phyloP scores from a whole-genome alignment of 2,329 filamentous ascomycete genomes.

The Gnomoniopsis sp. region DNA sequence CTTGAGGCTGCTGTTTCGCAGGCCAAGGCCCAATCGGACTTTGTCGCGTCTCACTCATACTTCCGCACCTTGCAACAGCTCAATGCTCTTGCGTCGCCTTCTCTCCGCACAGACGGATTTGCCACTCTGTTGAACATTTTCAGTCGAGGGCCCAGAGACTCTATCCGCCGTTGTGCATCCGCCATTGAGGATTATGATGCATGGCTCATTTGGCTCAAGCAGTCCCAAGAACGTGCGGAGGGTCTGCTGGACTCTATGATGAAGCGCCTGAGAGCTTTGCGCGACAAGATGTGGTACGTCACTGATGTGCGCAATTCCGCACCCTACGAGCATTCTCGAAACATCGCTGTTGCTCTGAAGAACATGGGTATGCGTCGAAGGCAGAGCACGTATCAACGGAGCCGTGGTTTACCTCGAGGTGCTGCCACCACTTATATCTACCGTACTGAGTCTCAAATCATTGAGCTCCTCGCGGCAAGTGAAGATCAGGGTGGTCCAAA shows the following conservation, averaged over 20 bases:
- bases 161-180: constrained; percentile 65
- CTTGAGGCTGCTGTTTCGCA: constrained; percentile 72
- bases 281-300: constrained; percentile 99
- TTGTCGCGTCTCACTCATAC: constrained; percentile 79
- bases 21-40: constrained; percentile 76
- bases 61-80: constrained; percentile 79
- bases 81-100: constrained; percentile 57
- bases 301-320: constrained; percentile 89
- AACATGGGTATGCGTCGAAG: constrained; percentile 74
- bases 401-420: constrained; percentile 38
- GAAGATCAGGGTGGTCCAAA: constrained; percentile 86
- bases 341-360: constrained; percentile 82
- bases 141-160: constrained; percentile 66
- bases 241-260: constrained; percentile 72
- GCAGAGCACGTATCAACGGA: constrained; percentile 48
- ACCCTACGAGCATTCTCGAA: constrained; percentile 80
- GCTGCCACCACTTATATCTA: constrained; percentile 64
- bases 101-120: constrained; percentile 65
- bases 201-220: constrained; percentile 80
- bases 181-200: constrained; percentile 77
- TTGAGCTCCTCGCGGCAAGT: constrained; percentile 80
- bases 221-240: constrained; percentile 76
- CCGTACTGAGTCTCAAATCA: constrained; percentile 77
- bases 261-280: constrained; percentile 67
- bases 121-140: constrained; percentile 71